Evolutionary conservation across 768 basidiomycete genomes (phyloP).

Genomic region (Boletus rubropictus): DNA sequence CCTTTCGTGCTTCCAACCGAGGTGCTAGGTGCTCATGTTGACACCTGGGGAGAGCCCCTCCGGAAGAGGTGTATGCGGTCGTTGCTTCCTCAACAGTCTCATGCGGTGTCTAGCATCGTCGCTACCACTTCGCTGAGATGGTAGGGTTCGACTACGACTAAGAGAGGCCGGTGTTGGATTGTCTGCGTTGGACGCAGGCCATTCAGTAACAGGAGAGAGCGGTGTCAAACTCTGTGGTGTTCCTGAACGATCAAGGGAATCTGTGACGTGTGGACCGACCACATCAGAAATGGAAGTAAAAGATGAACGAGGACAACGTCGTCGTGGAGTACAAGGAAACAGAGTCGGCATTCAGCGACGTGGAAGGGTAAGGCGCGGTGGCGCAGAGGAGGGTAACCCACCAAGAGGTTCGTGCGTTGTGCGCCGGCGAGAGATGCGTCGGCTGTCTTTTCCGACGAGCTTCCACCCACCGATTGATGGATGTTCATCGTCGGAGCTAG

Average conservation of each 20-base stretch:
- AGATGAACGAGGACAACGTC: neutral
- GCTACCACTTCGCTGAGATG: conserved; percentile 27
- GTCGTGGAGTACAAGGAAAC: conserved; percentile 8
- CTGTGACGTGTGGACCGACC: conserved; percentile 13
- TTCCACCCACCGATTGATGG: conserved; percentile 50
- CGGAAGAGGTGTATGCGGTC: conserved; percentile 34
- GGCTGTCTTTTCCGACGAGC: conserved; percentile 37
- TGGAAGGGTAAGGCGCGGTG: conserved; percentile 26
- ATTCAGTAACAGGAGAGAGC: conserved; percentile 47
- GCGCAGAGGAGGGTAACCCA: conserved; percentile 32
- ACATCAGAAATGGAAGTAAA: conserved; percentile 10
- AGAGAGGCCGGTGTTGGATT: conserved; percentile 31
- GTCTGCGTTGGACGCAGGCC: conserved; percentile 29
- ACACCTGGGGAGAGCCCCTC: conserved; percentile 16
- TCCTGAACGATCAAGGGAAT: conserved; percentile 15
- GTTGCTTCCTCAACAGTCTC: conserved; percentile 48
- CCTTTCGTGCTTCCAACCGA: neutral
- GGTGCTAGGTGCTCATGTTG: conserved; percentile 20
- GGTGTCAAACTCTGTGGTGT: conserved; percentile 29
- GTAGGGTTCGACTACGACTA: conserved; percentile 61
- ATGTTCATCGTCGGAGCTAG: conserved; percentile 46
- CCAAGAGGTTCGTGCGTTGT: conserved; percentile 47
- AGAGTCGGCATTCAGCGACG: conserved; percentile 24
- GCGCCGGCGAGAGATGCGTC: conserved; percentile 48
- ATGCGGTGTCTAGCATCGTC: conserved; percentile 36